phyloP scores from a whole-genome alignment of 2,329 filamentous ascomycete species.

The Talaromyces rugulosus region DNA sequence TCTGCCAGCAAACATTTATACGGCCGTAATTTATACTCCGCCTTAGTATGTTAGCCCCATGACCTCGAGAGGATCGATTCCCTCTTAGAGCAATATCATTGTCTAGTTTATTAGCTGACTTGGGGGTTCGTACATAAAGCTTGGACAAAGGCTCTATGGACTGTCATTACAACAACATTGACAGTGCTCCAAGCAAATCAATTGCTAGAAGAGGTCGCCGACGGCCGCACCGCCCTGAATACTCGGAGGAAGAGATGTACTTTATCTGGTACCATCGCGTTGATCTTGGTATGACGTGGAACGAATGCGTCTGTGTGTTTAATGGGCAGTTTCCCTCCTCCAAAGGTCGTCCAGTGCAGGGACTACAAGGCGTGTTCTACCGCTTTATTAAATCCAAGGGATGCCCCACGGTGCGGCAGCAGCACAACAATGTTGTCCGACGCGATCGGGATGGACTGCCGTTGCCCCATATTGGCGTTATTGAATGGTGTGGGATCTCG shows the following conservation, averaged over 20 bases:
- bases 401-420: too few relatives aligned
- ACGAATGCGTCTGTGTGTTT: constrained; percentile 40
- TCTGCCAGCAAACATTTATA: too few relatives aligned
- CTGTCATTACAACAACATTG: constrained; percentile 36
- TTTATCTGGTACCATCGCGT: constrained; percentile 48
- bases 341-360: constrained; percentile 38
- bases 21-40: too few relatives aligned
- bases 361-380: constrained; percentile 48
- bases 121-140: too few relatives aligned
- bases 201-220: constrained; percentile 30
- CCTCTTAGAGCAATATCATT: too few relatives aligned
- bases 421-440: too few relatives aligned
- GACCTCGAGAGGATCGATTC: too few relatives aligned
- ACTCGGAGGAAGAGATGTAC: constrained; percentile 43
- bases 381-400: too few relatives aligned
- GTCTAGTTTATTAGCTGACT: too few relatives aligned
- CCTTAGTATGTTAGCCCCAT: too few relatives aligned
- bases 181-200: constrained; percentile 39
- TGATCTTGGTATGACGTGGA: constrained; percentile 43
- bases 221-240: constrained; percentile 39
- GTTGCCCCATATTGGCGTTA: too few relatives aligned
- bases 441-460: too few relatives aligned
- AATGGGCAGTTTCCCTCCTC: constrained; percentile 38
- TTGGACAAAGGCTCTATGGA: constrained; percentile 24
- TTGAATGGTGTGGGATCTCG: constrained; percentile 35